Evolutionary conservation across 2,329 filamentous ascomycete genomes (phyloP).

Genomic region (Scedosporium aurantiacum): DNA sequence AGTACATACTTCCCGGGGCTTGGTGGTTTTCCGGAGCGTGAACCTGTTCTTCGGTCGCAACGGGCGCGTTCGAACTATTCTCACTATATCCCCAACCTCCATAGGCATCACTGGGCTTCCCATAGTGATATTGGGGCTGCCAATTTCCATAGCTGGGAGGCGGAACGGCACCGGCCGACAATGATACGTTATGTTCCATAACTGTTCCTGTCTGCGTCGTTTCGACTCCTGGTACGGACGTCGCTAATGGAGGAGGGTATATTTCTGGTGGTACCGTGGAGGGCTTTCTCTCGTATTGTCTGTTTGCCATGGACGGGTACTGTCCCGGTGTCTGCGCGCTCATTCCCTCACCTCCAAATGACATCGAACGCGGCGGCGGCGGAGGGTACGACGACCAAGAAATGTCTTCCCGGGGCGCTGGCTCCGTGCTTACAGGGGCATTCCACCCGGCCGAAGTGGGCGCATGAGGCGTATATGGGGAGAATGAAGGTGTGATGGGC

Average conservation of each 20-base stretch:
- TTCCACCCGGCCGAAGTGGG: constrained; percentile 31
- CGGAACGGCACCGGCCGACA: constrained; percentile 27
- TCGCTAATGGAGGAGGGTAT: constrained; percentile 29
- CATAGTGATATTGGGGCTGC: constrained; percentile 33
- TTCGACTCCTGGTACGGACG: constrained; percentile 24
- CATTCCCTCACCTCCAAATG: constrained; percentile 33
- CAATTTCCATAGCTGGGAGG: constrained; percentile 29
- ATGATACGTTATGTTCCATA: constrained; percentile 22
- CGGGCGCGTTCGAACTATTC: constrained; percentile 7
- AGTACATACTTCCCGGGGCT: constrained; percentile 20
- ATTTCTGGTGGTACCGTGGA: constrained; percentile 30
- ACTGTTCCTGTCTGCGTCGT: constrained; percentile 20
- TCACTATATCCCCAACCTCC: constrained; percentile 26
- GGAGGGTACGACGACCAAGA: constrained; percentile 31
- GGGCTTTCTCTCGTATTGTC: constrained; percentile 31
- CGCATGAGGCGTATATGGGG: constrained; percentile 34
- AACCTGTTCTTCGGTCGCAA: constrained; percentile 12
- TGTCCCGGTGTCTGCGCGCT: neutral
- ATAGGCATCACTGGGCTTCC: constrained; percentile 26
- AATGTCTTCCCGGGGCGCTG: constrained; percentile 31
- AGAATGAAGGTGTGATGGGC: constrained; percentile 37
- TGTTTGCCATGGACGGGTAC: constrained; percentile 9
- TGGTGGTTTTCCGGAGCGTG: constrained; percentile 16
- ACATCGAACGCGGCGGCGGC: constrained; percentile 33
- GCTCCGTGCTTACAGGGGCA: constrained; percentile 20